These are phyloP conservation scores for Scedosporium dehoogii DNA, from an alignment of 2,329 filamentous ascomycete genomes.

Conservation along the genomic window DNA sequence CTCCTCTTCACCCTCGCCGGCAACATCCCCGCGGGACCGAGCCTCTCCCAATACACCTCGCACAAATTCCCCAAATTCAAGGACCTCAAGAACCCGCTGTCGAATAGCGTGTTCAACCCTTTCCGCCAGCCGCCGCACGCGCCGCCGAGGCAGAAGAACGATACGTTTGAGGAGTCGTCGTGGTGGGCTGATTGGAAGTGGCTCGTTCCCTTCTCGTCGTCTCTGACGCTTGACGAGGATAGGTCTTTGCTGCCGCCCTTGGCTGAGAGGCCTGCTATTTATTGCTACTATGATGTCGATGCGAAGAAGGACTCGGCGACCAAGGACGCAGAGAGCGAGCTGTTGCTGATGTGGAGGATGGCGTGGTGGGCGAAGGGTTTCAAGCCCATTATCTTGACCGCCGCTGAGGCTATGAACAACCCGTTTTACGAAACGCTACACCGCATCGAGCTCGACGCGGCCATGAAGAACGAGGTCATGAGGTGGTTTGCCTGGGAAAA, in stretches of 20 bases:
- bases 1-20: constrained; percentile 42
- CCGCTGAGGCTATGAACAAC: constrained; percentile 73
- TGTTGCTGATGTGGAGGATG: constrained; percentile 79
- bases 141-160: constrained; percentile 66
- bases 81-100: constrained; percentile 26
- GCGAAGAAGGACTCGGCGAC: constrained; percentile 50
- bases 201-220: constrained; percentile 75
- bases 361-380: constrained; percentile 97
- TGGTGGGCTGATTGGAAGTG: constrained; percentile 91
- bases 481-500: constrained; percentile 89
- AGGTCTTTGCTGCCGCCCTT: constrained; percentile 75
- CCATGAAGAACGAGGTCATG: constrained; percentile 61
- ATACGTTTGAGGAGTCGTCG: constrained; percentile 64
- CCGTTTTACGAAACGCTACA: constrained; percentile 67
- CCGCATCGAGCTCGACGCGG: constrained; percentile 45
- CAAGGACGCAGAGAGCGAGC: constrained; percentile 62
- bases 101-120: constrained; percentile 45
- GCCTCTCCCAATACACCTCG: constrained; percentile 38
- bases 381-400: constrained; percentile 68
- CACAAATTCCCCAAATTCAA: constrained; percentile 39
- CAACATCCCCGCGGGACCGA: constrained; percentile 35
- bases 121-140: constrained; percentile 63
- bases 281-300: constrained; percentile 80
- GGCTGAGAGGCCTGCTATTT: constrained; percentile 60
- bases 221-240: constrained; percentile 70